These are phyloP conservation scores for Tetracentron sinense DNA, from an alignment of 164 flowering plant species.

Conservation along the genomic window DNA sequence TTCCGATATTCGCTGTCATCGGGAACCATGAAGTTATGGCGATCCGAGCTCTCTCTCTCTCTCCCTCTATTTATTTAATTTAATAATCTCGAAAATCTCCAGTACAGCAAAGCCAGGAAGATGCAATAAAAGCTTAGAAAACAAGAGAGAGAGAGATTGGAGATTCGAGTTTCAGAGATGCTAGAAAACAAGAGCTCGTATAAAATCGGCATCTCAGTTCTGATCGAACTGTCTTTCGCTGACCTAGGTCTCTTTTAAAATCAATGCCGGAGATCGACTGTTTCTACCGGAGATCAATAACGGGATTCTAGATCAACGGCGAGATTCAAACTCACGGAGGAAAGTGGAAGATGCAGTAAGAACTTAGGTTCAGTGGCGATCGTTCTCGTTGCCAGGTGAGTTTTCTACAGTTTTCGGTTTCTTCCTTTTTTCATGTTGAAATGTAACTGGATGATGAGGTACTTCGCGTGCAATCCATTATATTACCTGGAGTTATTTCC, in stretches of 20 bases:
- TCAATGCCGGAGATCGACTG: not conserved
- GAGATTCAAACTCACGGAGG: not conserved
- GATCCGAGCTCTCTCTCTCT: constrained; percentile 6
- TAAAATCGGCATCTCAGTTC: not conserved
- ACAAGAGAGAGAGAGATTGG: constrained; percentile 9
- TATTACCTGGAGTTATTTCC: not conserved
- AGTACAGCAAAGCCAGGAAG: not conserved
- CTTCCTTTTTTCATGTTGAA: not conserved
- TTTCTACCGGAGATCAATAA: not conserved
- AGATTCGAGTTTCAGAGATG: not conserved
- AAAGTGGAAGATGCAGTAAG: not conserved
- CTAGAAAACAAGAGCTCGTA: constrained; percentile 4
- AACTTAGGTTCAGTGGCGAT: not conserved
- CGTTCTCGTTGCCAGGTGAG: not conserved
- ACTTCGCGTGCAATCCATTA: no score
- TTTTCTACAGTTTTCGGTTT: not conserved
- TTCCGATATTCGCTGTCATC: constrained; percentile 52
- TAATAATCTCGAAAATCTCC: not conserved
- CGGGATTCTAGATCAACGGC: not conserved
- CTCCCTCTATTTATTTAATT: not conserved
- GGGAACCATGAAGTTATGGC: constrained; percentile 30
- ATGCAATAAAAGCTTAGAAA: not conserved
- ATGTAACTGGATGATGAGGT: not conserved
- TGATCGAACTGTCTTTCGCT: not conserved
- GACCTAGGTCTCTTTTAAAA: not conserved